These are phyloP conservation scores for Eucalyptus lansdowneana DNA, from an alignment of 345 rosid genomes.

Conservation along the genomic window DNA sequence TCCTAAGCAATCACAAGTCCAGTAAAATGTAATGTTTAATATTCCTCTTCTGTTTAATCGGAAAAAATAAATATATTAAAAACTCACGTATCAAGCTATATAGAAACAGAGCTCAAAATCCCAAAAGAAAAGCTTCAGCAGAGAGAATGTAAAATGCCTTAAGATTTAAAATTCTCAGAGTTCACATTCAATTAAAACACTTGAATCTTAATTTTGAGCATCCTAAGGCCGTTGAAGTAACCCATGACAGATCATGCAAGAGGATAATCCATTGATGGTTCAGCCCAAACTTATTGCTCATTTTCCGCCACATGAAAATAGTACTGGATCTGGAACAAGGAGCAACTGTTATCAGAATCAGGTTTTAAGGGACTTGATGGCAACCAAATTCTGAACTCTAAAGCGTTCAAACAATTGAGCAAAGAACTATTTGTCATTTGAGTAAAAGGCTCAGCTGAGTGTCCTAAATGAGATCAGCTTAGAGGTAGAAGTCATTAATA, in stretches of 20 bases:
- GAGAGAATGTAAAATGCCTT: background rate
- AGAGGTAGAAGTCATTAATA: background rate
- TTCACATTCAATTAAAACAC: background rate
- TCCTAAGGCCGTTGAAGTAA: background rate
- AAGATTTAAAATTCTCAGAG: background rate
- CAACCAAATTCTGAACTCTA: background rate
- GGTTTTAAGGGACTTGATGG: background rate
- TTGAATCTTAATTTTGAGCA: background rate
- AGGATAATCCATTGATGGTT: background rate
- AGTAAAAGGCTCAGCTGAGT: background rate
- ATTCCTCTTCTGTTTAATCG: background rate
- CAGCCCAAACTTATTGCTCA: background rate
- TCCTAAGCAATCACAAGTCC: background rate
- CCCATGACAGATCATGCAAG: background rate
- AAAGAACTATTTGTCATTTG: background rate
- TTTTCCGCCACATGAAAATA: background rate
- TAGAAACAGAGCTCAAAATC: background rate
- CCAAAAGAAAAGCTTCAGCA: background rate
- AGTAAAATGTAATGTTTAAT: background rate
- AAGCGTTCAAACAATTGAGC: background rate
- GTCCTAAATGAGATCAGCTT: background rate
- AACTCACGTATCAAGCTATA: background rate
- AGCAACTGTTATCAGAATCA: background rate
- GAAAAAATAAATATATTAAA: background rate
- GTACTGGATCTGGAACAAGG: background rate